Base-by-base conservation (phyloP, 2,329 filamentous ascomycete genomes). In the Cyclaneusma minus region DNA sequence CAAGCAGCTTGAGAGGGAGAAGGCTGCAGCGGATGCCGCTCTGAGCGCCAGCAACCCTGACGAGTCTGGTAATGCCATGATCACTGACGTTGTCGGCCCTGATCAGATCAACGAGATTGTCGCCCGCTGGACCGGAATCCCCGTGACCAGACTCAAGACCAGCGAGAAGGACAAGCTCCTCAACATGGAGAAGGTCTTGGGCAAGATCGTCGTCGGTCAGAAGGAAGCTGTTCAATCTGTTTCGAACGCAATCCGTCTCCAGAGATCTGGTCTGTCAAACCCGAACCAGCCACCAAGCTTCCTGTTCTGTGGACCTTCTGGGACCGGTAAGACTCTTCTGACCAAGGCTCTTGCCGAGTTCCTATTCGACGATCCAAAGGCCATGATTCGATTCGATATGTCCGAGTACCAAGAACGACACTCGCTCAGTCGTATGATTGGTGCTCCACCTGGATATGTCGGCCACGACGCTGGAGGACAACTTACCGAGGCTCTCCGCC, bases 91-190 rank as follows among this genome's bases (percentile, higher is more conserved):
- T 24, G 89, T 98, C 38, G 89, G 89, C 5, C 84, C 85, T 7
- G 89, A 98, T 37, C 85, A 98, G 52, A 98, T 98, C 64, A 95
- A 98, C 50, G 87, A 95, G 48, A 98, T 98, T 34, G 89, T 98
- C 28, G 79, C 80, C 29, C 76, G 84, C 34, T 94, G 85, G 82
- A 98, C 89, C n/a, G 89, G 89, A 36, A 98, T 98, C 41, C 89
- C 89, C 1, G 83, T 98, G 32, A 95, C 84, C 4, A 68, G 87
- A 34, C 72, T 98, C 21, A 87, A 80, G 59, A 94, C 89, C 0
- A 80, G 84, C 0, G 89, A 98, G 56, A 95, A 93, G 57, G 89
- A 98, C 51, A 95, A 95, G 62, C 66, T 98, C n/a, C 68, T 98
- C 36, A 68, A 92, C 45, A 98, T 98, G 89, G 89, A 98, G 56